These are phyloP conservation scores for Simplicillium sp. DNA, from an alignment of 2,329 filamentous ascomycete genomes.

Conservation along the genomic window DNA sequence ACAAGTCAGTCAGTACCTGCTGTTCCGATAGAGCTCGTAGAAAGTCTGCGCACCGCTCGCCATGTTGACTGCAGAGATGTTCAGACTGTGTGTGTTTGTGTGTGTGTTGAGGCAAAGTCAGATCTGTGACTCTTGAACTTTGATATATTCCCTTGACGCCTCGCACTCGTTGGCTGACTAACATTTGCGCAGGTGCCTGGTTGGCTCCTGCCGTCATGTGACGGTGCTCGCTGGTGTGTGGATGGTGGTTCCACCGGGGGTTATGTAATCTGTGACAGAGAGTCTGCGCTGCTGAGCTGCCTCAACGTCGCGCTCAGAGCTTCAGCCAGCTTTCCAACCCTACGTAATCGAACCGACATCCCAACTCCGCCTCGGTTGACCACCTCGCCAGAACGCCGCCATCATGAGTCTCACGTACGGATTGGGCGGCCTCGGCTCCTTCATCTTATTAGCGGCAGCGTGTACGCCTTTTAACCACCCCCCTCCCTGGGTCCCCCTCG, in stretches of 20 bases:
- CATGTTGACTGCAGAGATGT: constrained; percentile 22
- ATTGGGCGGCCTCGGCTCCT: constrained; percentile 56
- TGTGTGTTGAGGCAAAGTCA: neutral
- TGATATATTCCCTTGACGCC: too few relatives aligned
- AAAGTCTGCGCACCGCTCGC: constrained; percentile 46
- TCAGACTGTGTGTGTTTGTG: neutral
- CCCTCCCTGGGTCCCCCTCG: neutral
- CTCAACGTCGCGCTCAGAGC: constrained; percentile 9
- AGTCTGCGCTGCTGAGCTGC: constrained; percentile 8
- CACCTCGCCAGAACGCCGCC: constrained; percentile 13
- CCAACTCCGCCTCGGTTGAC: too few relatives aligned
- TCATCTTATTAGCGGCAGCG: constrained; percentile 64
- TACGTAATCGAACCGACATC: constrained; percentile 8
- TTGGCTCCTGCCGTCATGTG: too few relatives aligned
- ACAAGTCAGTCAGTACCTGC: constrained; percentile 72
- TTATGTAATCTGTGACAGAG: constrained; percentile 1
- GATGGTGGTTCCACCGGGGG: neutral
- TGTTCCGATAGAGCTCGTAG: constrained; percentile 97
- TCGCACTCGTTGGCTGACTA: too few relatives aligned
- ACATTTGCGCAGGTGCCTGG: too few relatives aligned
- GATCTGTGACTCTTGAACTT: neutral
- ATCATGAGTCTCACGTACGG: constrained; percentile 68
- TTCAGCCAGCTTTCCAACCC: constrained; percentile 8
- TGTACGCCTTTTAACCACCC: constrained; percentile 59
- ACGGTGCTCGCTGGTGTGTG: too few relatives aligned